Evolutionary conservation across 305 asterid species (phyloP), one percentile per base, ranked within the genome.

Genomic region (Solanum hybrid): DNA sequence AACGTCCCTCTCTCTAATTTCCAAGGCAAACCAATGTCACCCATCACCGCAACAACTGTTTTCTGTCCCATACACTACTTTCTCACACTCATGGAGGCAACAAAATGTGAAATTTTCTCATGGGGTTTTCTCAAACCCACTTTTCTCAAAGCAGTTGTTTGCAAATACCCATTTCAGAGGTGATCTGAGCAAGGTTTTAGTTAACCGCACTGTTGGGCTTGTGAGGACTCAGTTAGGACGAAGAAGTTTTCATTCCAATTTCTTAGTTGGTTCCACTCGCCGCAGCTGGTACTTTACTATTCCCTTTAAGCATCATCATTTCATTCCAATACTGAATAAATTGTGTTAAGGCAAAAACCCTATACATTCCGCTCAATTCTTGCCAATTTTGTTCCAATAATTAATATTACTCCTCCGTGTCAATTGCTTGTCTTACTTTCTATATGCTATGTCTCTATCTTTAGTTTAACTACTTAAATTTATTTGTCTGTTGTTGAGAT

Each of bases 171-270:
- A 87, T 39, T 86, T 88, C 36, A 94, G 91, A 81, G 92, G 91
- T 80, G 93, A 91, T 79, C 93, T 38, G 51, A 89, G 41, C 91
- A 91, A 90, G 82, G 88, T 88, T 45, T 91, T 92, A 79, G 91
- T 87, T 82, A 77, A 86, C 91, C 88, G 78, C 17, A 79, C 83
- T 65, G 89, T 87, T 90, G 88, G 92, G 91, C 29, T 80, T 84
- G 79, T 86, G 6, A 86, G 92, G 89, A 79, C 70, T 87, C 91
- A 73, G 13, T 79, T 90, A 31, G 33, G 90, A 37, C 89, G 89
- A 57, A 93, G 95, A 90, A 89, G 79, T 41, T 95, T 92, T 45
- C 95, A 91, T 79, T 96, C 93, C 32, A 88, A 87, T 24, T 87
- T 36, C 89, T 88, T 95, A 8, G 92, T 94, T 88, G 93, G 93